These are phyloP conservation scores for Penicillium flavigenum DNA, from an alignment of 495 filamentous ascomycete genomes.

Conservation along the genomic window DNA sequence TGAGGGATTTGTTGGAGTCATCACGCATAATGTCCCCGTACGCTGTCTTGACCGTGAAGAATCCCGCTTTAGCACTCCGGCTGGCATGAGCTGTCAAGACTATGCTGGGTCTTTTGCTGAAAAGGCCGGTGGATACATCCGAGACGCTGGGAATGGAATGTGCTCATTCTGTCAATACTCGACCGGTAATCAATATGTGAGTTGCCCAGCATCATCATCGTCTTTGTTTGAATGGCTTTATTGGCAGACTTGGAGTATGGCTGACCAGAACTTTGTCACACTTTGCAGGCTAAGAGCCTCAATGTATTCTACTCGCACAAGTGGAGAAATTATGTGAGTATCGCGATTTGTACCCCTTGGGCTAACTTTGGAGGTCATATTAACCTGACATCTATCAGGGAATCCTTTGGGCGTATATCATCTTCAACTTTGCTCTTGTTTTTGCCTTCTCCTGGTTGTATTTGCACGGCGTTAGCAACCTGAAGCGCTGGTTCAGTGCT, in stretches of 20 bases:
- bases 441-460: constrained; percentile 56
- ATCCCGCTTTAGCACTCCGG: constrained; percentile 54
- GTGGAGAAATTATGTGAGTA: constrained; percentile 61
- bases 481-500: constrained; percentile 44
- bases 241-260: neutral
- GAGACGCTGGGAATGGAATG: constrained; percentile 39
- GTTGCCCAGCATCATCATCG: constrained; percentile 16
- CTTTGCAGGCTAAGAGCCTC: constrained; percentile 42
- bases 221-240: neutral
- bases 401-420: constrained; percentile 54
- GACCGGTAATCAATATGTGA: constrained; percentile 56
- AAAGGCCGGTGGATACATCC: constrained; percentile 53
- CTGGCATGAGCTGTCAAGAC: constrained; percentile 49
- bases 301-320: constrained; percentile 54
- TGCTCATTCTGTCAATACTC: constrained; percentile 65
- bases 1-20: constrained; percentile 53
- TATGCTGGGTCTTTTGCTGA: constrained; percentile 48
- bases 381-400: constrained; percentile 32
- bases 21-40: constrained; percentile 56
- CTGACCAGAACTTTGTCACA: constrained; percentile 17
- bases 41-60: constrained; percentile 56
- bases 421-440: constrained; percentile 55
- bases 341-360: neutral
- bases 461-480: constrained; percentile 44
- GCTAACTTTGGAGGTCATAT: neutral